Evolutionary conservation across 1,284 basidiomycete genomes (phyloP).

Genomic region (Neotropicomus parvogracilis): DNA sequence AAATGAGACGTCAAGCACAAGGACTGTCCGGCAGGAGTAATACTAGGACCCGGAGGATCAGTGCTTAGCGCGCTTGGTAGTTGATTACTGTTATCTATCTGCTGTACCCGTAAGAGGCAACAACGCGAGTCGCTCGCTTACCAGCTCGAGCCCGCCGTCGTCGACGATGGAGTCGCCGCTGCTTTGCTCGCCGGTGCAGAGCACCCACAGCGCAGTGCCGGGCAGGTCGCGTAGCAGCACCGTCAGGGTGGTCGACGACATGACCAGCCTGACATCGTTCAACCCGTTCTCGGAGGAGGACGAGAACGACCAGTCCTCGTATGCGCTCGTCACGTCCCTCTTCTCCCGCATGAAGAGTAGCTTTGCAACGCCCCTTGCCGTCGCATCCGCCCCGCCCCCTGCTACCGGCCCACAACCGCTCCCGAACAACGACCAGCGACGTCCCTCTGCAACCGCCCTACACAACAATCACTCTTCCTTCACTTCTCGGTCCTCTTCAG

Average conservation of each 20-base stretch:
- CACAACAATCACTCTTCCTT: conserved; percentile 46
- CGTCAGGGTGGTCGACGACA: conserved; percentile 62
- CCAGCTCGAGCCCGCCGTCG: too few relatives aligned
- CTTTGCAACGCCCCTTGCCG: conserved; percentile 59
- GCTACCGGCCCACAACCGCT: conserved; percentile 28
- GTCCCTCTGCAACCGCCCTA: conserved; percentile 47
- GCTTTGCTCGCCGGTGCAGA: conserved; percentile 39
- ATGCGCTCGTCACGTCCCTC: conserved; percentile 71
- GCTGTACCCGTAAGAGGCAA: conserved; percentile 19
- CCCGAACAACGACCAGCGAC: conserved; percentile 45
- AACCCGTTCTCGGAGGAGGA: conserved; percentile 86
- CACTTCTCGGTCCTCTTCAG: conserved; percentile 42
- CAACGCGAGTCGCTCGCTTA: too few relatives aligned
- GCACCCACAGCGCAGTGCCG: conserved; percentile 40
- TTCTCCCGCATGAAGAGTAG: conserved; percentile 76
- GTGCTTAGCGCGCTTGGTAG: conserved; percentile 12
- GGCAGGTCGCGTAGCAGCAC: conserved; percentile 61
- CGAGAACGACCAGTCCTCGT: conserved; percentile 79
- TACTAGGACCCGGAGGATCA: conserved; percentile 22
- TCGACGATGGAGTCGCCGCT: conserved; percentile 29
- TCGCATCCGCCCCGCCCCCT: conserved; percentile 37
- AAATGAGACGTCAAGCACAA: conserved; percentile 71
- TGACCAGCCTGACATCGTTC: conserved; percentile 71
- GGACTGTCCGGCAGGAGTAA: conserved; percentile 38
- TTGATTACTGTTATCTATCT: too few relatives aligned